Base-by-base conservation (phyloP, 208 protist species). In the Porcisia deanei region DNA sequence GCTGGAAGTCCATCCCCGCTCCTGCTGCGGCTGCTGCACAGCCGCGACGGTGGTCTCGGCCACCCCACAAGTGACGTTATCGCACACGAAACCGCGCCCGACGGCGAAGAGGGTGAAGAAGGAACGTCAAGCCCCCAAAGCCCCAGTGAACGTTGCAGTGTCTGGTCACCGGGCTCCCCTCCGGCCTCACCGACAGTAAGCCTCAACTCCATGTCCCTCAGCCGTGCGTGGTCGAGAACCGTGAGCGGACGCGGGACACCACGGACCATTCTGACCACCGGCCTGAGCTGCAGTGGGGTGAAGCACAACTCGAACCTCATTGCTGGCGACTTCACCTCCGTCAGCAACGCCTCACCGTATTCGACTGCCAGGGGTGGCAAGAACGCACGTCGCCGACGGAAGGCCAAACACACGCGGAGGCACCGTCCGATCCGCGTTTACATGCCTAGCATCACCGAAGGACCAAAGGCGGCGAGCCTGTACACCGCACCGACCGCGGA, bases 401-500 rank as follows among this genome's bases (percentile, higher is more conserved):
- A 75, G 57, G 52, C 73, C 5, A 58, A 58, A 20, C 55, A 67
- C 43, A 74, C 78, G 47, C 65, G 75, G 22, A 57, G 75, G 22
- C 80, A 55, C 8, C 22, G 80, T 47, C 67, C 64, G 34, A 63
- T 86, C 41, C 75, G 71, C 5, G 66, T 86, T 18, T 86, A 83
- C 69, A 52, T 81, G n/a, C 75, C 78, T 20, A 83, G 78, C 43
- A 79, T 83, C 71, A 82, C 79, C 8, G 78, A 86, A 30, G 82
- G 82, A 18, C 82, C 82, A 20, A 79, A 81, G 71, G 82, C 82
- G 12, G 55, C 74, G 37, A 75, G 71, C 45, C 82, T 86, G 9
- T 86, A 83, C 75, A 81, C 75, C 34, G 82, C 82, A 4, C 78
- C 82, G 10, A 84, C 75, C 45, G 80, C 76, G 5, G 75, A 84